phyloP scores from a whole-genome alignment of 371 early-diverging fungal genomes.

The Mucor plumbeus region DNA sequence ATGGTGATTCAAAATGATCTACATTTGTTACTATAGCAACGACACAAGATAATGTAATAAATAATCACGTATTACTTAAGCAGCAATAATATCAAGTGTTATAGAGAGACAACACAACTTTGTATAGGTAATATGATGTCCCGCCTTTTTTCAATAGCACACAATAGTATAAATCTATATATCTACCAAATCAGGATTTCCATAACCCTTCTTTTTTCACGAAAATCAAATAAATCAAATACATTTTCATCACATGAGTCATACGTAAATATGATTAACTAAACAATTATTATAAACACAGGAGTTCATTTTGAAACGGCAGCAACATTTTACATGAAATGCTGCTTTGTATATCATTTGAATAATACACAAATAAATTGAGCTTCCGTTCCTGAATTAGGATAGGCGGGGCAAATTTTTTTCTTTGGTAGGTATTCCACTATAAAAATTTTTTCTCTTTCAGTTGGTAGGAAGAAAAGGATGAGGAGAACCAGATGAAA shows the following conservation, averaged over 20 bases:
- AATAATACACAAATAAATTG: background rate
- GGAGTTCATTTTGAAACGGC: background rate
- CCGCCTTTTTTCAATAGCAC: background rate
- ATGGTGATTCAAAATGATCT: background rate
- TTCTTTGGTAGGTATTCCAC: background rate
- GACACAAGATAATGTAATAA: background rate
- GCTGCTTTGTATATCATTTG: background rate
- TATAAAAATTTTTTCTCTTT: background rate
- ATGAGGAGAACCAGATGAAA: background rate
- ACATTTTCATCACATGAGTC: slow-evolving; percentile 9
- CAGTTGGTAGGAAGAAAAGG: no score
- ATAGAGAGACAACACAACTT: background rate
- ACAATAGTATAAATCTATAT: background rate
- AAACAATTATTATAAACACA: background rate
- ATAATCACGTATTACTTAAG: background rate
- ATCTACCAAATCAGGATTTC: slow-evolving; percentile 1
- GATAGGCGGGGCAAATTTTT: background rate
- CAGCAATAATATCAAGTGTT: background rate
- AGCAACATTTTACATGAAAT: background rate
- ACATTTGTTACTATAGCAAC: background rate
- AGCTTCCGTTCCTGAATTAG: background rate
- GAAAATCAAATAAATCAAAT: slow-evolving; percentile 1
- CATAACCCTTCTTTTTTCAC: background rate
- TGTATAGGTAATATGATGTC: background rate
- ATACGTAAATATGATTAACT: background rate